Conservation (phyloP, 1,284 basidiomycete genomes). For the Amylostereum chailletii region DNA sequence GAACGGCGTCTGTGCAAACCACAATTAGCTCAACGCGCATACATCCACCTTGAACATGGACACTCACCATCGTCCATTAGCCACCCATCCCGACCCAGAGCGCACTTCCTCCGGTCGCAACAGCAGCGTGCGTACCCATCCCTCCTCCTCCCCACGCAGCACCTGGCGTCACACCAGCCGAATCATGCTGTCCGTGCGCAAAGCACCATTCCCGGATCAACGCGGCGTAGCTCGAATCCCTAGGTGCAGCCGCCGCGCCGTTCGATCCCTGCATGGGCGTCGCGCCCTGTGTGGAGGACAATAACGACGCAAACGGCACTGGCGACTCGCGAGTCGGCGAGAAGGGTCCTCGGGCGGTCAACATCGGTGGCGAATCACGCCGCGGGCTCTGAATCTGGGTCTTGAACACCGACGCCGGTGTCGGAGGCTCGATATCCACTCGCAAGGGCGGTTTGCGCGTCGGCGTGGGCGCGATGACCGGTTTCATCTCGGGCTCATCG, state of each 20-base stretch:
- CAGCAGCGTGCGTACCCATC: not conserved
- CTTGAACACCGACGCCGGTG: slow-evolving; percentile 1
- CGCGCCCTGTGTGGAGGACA: slow-evolving; percentile 3
- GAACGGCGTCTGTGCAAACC: no score
- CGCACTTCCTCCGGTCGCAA: not conserved
- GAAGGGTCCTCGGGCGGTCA: slow-evolving; percentile 5
- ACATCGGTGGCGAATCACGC: slow-evolving; percentile 6
- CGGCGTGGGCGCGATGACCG: not conserved
- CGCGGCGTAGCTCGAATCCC: slow-evolving; percentile 44
- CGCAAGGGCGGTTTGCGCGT: slow-evolving; percentile 6
- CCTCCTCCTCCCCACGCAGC: slow-evolving; percentile 1
- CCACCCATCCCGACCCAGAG: not conserved
- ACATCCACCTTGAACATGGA: no score
- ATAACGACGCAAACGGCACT: slow-evolving; percentile 1
- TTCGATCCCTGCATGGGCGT: slow-evolving; percentile 10
- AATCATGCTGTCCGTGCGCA: slow-evolving; percentile 28
- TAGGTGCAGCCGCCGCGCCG: slow-evolving; percentile 6
- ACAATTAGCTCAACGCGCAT: no score
- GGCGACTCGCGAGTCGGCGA: slow-evolving; percentile 1
- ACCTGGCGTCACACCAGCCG: slow-evolving; percentile 9
- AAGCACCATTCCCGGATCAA: slow-evolving; percentile 67
- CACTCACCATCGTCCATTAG: not conserved
- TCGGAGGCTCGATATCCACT: slow-evolving; percentile 7
- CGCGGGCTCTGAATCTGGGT: slow-evolving; percentile 4
- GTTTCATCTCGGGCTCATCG: slow-evolving; percentile 6